Evolutionary conservation across 2,329 filamentous ascomycete genomes (phyloP), one percentile per base, ranked within the genome.

Genomic region (Conoideocrella luteorostrata): DNA sequence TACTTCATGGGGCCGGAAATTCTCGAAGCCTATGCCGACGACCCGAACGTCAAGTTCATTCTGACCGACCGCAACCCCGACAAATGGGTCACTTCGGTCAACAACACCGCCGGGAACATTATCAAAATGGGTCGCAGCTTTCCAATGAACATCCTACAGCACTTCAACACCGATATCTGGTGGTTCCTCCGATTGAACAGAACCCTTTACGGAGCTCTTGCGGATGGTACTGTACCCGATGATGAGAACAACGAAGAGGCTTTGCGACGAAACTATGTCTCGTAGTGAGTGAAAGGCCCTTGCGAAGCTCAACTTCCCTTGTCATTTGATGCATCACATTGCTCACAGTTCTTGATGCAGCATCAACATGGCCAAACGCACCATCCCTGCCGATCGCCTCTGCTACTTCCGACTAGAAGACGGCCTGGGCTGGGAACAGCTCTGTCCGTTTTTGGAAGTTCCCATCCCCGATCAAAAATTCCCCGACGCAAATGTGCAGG

Each of bases 11-110:
- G 61, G 5, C 56, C 51, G 7, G 58, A 59, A 17, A 33, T 48
- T 7, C n/a, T 47, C 32, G 21, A 46, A 11, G 47, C 43, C 36
- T 51, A 51, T 23, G 61, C 63, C 0, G 53, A 65, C 17, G 64
- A 51, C n/a, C 62, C 63, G 0, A 52, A 65, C 17, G 61, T 62
- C 17, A 64, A 59, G 39, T 67, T 64, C 41, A 58, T 67, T 13
- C 52, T 66, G 12, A 59, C 54, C 3, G 61, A 66, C 41, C 56
- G 64, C 12, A 51, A 61, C 18, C 56, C 57, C 3, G 55, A 62
- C n/a, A 59, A 57, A 34, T 66, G 64, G 63, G 47, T 46, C 15
- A 44, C 42, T 13, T 51, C 49, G 6, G 9, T 57, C 34, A 43
- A 51, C 33, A 60, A 61, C 38, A 60, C 61, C 3, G 13, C 58